Evolutionary conservation across 2,329 filamentous ascomycete genomes (phyloP).

Genomic region (Hymenoscyphus linearis): DNA sequence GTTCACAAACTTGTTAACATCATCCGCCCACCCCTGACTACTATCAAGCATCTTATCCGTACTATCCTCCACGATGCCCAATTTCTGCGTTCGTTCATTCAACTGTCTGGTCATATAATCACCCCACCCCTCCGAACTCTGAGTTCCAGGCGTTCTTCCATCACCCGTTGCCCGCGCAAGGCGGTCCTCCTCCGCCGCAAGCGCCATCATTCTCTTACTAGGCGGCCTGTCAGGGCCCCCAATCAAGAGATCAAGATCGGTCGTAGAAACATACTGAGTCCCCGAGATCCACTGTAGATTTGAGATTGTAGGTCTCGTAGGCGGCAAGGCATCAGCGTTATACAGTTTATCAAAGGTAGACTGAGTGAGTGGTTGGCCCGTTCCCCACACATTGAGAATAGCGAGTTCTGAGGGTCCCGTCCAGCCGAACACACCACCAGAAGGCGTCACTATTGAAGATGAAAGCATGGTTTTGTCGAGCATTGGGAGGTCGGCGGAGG

Average conservation of each 20-base stretch:
- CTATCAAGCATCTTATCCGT: slow-evolving; percentile 79
- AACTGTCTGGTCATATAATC: slow-evolving; percentile 83
- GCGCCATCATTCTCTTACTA: slow-evolving; percentile 81
- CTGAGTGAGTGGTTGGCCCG: slow-evolving; percentile 57
- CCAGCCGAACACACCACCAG: slow-evolving; percentile 84
- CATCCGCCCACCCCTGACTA: slow-evolving; percentile 78
- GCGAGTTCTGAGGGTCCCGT: slow-evolving; percentile 81
- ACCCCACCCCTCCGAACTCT: slow-evolving; percentile 54
- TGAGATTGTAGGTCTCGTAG: slow-evolving; percentile 84
- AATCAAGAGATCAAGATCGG: slow-evolving; percentile 85
- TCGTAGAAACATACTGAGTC: slow-evolving; percentile 81
- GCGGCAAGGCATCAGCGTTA: slow-evolving; percentile 69
- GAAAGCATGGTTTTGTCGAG: slow-evolving; percentile 69
- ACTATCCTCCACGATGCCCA: slow-evolving; percentile 75
- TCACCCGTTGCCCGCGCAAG: slow-evolving; percentile 39
- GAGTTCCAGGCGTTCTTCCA: slow-evolving; percentile 27
- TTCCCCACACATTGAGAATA: slow-evolving; percentile 79
- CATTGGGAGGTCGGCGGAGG: slow-evolving; percentile 58
- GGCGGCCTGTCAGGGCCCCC: slow-evolving; percentile 83
- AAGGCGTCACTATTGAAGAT: slow-evolving; percentile 65
- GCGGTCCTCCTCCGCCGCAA: slow-evolving; percentile 69
- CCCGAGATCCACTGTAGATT: slow-evolving; percentile 96
- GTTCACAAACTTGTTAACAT: slow-evolving; percentile 79
- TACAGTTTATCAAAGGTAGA: slow-evolving; percentile 65
- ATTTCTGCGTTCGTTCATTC: slow-evolving; percentile 83